phyloP scores from a whole-genome alignment of 148 eudicot genomes.

The Oxyria digyna region DNA sequence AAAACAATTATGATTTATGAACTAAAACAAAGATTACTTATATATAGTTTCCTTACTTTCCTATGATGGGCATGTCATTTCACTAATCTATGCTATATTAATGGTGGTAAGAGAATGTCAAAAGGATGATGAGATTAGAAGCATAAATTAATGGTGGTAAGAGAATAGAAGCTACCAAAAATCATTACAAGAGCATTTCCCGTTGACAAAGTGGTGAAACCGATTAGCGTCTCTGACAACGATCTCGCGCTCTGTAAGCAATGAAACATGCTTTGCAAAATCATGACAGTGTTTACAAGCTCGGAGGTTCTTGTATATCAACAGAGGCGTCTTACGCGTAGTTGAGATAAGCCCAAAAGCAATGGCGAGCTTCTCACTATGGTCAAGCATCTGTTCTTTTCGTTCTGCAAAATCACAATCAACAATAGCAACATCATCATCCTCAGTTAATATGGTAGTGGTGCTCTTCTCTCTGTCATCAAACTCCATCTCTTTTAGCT shows the following conservation, averaged over 20 bases:
- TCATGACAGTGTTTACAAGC: constrained; percentile 32
- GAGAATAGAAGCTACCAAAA: constrained; percentile 32
- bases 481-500: constrained; percentile 29
- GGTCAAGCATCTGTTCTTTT: constrained; percentile 22
- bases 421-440: constrained; percentile 14
- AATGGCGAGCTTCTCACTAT: constrained; percentile 28
- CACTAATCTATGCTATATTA: too few species aligned
- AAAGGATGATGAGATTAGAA: too few species aligned
- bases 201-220: constrained; percentile 28
- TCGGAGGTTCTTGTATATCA: constrained; percentile 27
- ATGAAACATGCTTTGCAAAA: constrained; percentile 20
- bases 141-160: too few species aligned
- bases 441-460: constrained; percentile 34
- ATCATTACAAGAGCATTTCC: constrained; percentile 28
- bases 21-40: too few species aligned
- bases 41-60: too few species aligned
- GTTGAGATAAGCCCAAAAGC: constrained; percentile 25
- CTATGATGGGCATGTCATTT: too few species aligned
- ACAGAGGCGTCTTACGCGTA: constrained; percentile 10
- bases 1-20: too few species aligned
- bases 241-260: constrained; percentile 18
- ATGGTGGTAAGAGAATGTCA: too few species aligned
- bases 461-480: constrained; percentile 52
- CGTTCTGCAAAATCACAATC: constrained; percentile 14
- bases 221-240: constrained; percentile 27